Evolutionary conservation across 352 stramenopile species (phyloP).

Genomic region (Aphanomyces invadans): DNA sequence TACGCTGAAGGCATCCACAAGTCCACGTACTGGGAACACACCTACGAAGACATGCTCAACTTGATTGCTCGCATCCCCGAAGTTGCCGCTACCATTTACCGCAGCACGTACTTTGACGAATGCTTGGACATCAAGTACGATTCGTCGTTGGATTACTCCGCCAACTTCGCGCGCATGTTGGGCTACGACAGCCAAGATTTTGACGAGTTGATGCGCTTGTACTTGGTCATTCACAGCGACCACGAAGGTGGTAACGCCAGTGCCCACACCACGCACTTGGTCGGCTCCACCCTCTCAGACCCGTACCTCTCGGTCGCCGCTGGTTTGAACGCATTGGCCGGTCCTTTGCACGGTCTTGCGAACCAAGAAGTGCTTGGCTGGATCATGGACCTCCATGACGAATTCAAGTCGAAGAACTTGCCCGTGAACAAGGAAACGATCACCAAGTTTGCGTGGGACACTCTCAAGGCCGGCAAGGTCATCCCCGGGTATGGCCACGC

Average conservation of each 20-base stretch:
- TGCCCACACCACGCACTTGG: conserved; percentile 97
- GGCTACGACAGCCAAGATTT: conserved; percentile 94
- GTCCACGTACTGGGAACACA: conserved; percentile 96
- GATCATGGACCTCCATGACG: conserved; percentile 91
- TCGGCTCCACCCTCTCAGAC: conserved; percentile 96
- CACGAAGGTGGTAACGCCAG: conserved; percentile 99
- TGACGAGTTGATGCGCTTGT: conserved; percentile 99
- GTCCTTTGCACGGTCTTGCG: conserved; percentile 96
- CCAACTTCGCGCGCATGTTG: conserved; percentile 98
- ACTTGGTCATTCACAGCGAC: conserved; percentile 99
- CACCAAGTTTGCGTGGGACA: conserved; percentile 98
- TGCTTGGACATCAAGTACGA: conserved; percentile 87
- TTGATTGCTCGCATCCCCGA: conserved; percentile 96
- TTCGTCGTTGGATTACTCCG: conserved; percentile 95
- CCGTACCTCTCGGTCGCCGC: conserved; percentile 95
- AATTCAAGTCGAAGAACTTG: conserved; percentile 95
- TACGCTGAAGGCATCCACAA: conserved; percentile 97
- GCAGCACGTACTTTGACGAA: conserved; percentile 98
- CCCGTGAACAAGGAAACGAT: conserved; percentile 97
- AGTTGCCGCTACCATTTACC: conserved; percentile 97
- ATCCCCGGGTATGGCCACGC: conserved; percentile 98
- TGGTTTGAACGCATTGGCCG: conserved; percentile 96
- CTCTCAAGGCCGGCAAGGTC: conserved; percentile 98
- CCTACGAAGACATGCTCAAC: conserved; percentile 97
- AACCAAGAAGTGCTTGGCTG: conserved; percentile 98